Conservation (phyloP, 2,329 filamentous ascomycete genomes). For the Pyrenochaeta sp. region DNA sequence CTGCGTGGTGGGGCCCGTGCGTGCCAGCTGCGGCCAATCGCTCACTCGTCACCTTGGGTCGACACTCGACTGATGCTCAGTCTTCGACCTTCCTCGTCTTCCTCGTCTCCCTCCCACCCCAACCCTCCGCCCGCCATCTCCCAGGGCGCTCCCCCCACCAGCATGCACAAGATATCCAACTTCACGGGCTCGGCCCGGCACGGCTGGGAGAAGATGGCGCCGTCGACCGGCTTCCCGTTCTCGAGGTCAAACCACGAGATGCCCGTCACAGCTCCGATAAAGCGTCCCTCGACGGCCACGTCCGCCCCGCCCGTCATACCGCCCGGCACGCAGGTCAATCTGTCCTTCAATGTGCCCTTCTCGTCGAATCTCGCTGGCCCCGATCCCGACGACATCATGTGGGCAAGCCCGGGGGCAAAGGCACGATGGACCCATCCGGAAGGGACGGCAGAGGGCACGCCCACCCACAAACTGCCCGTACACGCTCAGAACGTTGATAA, state of each 20-base stretch:
- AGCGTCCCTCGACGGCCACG: conserved; percentile 62
- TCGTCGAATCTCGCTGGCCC: conserved; percentile 90
- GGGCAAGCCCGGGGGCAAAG: conserved; percentile 87
- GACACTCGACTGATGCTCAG: conserved; percentile 17
- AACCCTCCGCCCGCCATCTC: conserved; percentile 27
- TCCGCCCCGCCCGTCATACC: conserved; percentile 69
- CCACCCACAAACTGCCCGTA: conserved; percentile 89
- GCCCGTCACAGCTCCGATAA: conserved; percentile 60
- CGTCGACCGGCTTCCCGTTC: conserved; percentile 68
- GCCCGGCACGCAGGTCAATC: conserved; percentile 81
- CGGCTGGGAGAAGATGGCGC: conserved; percentile 74
- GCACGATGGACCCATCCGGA: conserved; percentile 93
- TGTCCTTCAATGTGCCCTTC: conserved; percentile 98
- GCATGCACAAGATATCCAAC: conserved; percentile 74
- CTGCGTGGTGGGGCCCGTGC: conserved; percentile 9
- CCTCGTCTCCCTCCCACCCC: conserved; percentile 17
- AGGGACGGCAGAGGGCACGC: conserved; percentile 82
- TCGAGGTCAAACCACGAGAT: conserved; percentile 67
- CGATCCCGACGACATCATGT: conserved; percentile 92
- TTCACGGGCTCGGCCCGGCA: conserved; percentile 72
- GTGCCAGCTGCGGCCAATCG: conserved; percentile 11
- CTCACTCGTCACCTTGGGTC: conserved; percentile 11
- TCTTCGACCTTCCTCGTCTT: conserved; percentile 25
- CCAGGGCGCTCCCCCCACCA: conserved; percentile 34
- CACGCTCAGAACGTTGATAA: conserved; percentile 86